Evolutionary conservation across 78 protist genomes (phyloP).

Genomic region (Protostelium mycophagum): DNA sequence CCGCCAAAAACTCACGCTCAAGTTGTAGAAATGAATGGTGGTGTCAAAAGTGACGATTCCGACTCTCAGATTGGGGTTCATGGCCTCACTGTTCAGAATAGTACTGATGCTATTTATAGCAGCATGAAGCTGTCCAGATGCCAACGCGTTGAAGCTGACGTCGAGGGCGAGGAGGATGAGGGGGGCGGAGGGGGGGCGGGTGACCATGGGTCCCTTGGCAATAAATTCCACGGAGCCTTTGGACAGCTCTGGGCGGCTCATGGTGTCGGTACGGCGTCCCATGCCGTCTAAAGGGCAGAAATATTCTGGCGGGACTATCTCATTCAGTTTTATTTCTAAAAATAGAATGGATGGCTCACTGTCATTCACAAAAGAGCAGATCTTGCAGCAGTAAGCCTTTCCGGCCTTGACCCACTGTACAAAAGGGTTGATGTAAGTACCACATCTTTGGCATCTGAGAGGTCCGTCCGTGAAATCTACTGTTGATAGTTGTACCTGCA

Average conservation of each 20-base stretch:
- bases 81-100: not conserved
- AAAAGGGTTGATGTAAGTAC: not conserved
- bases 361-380: not conserved
- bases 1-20: not conserved
- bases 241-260: not conserved
- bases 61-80: not conserved
- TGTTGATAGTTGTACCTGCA: not conserved
- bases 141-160: not conserved
- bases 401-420: not conserved
- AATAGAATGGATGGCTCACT: not conserved
- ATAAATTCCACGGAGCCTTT: not conserved
- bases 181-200: not conserved
- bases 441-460: not conserved
- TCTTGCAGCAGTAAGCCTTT: slow-evolving; percentile 1
- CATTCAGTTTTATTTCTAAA: no score
- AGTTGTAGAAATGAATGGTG: not conserved
- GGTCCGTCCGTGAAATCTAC: not conserved
- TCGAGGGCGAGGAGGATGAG: not conserved
- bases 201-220: not conserved
- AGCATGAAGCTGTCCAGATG: not conserved
- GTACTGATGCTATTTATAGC: not conserved
- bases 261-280: not conserved
- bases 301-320: not conserved
- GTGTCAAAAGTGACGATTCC: not conserved
- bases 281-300: not conserved